phyloP scores from a whole-genome alignment of 106 monocot species.

The Dendrobium huoshanense region DNA sequence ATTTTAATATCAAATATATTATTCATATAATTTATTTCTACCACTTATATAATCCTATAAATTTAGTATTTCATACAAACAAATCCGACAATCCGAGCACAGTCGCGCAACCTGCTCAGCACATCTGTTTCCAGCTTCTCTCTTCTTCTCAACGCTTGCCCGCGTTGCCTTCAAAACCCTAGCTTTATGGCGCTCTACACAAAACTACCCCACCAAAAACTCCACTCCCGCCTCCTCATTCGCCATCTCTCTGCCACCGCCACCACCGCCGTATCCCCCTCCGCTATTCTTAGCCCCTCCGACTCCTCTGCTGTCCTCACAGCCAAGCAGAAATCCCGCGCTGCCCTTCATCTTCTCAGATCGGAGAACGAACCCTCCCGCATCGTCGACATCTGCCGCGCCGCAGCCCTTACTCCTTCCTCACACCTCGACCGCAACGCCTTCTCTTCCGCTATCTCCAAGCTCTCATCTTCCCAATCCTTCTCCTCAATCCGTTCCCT shows the following conservation, averaged over 20 bases:
- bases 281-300: constrained; percentile 55
- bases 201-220: constrained; percentile 4
- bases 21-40: no score
- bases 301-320: constrained; percentile 47
- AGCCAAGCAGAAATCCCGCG: constrained; percentile 54
- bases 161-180: neutral
- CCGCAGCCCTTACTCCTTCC: constrained; percentile 48
- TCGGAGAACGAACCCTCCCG: constrained; percentile 40
- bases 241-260: neutral
- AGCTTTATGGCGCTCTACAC: neutral
- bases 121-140: no score
- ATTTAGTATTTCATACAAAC: no score
- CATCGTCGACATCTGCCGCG: constrained; percentile 53
- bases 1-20: no score
- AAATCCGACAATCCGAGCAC: no score
- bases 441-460: constrained; percentile 50
- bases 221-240: constrained; percentile 6
- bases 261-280: constrained; percentile 17
- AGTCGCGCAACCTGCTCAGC: no score
- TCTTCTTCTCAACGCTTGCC: no score
- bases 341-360: constrained; percentile 66
- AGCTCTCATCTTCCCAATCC: constrained; percentile 40
- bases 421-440: constrained; percentile 59
- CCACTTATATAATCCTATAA: no score
- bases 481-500: constrained; percentile 33